Evolutionary conservation across 192 early-diverging fungal species (phyloP), one percentile per base, ranked within the genome.

Genomic region (Coemansia sp.): DNA sequence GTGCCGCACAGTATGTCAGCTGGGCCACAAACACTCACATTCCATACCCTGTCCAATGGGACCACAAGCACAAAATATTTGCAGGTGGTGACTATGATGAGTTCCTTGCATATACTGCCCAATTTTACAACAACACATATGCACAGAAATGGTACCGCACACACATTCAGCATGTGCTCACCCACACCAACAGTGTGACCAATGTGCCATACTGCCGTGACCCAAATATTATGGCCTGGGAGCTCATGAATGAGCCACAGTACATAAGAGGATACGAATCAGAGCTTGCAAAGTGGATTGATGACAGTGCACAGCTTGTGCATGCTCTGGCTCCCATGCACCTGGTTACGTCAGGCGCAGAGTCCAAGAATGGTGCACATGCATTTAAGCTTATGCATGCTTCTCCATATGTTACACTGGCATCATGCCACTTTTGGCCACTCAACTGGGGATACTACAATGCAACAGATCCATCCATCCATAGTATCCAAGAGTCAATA

Each of bases 201-300:
- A 82, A 83, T 0, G 52, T 69, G 15, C 5, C 56, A 8, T 89
- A 89, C 59, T 54, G 61, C 1, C 66, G 86, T 18, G 88, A 89
- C 61, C 83, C 88, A 12, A 60, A 62, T 14, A 85, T 89, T 17
- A 79, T 88, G 61, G 82, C 85, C 3, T 89, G 88, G 87, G 86
- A 89, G 72, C 76, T 89, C 55, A 83, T 83, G 58, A 89, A 89
- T 74, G 88, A 89, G 68, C 88, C 88, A 7, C 86, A 88, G 71
- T 38, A 61, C 10, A 75, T 76, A 15, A 63, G 42, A 1, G 48
- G 38, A 31, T 60, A 53, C 3, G 55, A 72, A 28, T 15, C 53
- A 2, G 55, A 60, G 15, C 25, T 81, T 25, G 68, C 55, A 36
- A 60, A 58, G 44, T 89, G 88, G 88, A 81, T 83, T 37, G 59